Evolutionary conservation across 768 basidiomycete species (phyloP).

Genomic region (Amanita inopinata): DNA sequence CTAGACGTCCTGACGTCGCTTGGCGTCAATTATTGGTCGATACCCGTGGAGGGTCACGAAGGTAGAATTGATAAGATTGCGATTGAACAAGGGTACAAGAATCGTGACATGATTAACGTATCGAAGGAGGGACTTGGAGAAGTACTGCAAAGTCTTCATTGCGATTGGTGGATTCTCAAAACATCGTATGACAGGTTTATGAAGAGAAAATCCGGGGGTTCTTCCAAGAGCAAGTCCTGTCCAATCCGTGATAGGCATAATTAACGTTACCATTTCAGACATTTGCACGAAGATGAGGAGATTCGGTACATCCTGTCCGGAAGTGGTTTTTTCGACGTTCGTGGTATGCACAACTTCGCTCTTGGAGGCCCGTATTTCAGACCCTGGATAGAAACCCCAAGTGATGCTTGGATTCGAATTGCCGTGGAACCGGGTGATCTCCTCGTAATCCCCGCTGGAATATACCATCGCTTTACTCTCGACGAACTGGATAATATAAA

Average conservation of each 20-base stretch:
- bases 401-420: conserved; percentile 76
- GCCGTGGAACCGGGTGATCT: conserved; percentile 73
- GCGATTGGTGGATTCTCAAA: conserved; percentile 1
- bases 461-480: conserved; percentile 92
- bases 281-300: conserved; percentile 95
- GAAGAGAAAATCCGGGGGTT: conserved; percentile 77
- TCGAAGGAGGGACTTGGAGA: conserved; percentile 76
- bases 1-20: conserved; percentile 38
- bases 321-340: conserved; percentile 88
- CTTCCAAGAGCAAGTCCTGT: conserved; percentile 60
- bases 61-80: conserved; percentile 53
- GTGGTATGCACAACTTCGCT: conserved; percentile 39
- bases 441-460: conserved; percentile 79
- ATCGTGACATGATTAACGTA: conserved; percentile 71
- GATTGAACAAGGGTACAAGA: conserved; percentile 66
- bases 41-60: conserved; percentile 55
- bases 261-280: conserved; percentile 32
- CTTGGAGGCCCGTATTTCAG: neutral
- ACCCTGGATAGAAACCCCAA: conserved; percentile 40
- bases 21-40: conserved; percentile 58
- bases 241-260: neutral
- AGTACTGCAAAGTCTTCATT: conserved; percentile 15
- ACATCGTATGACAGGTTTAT: conserved; percentile 36
- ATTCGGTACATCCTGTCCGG: conserved; percentile 83
- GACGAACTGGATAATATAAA: conserved; percentile 66